Percentiles rank a stretch among this genome's conserved stretches.
phyloP scores from a whole-genome alignment of 148 eudicot genomes.

The Vaccinium corymbosum region DNA sequence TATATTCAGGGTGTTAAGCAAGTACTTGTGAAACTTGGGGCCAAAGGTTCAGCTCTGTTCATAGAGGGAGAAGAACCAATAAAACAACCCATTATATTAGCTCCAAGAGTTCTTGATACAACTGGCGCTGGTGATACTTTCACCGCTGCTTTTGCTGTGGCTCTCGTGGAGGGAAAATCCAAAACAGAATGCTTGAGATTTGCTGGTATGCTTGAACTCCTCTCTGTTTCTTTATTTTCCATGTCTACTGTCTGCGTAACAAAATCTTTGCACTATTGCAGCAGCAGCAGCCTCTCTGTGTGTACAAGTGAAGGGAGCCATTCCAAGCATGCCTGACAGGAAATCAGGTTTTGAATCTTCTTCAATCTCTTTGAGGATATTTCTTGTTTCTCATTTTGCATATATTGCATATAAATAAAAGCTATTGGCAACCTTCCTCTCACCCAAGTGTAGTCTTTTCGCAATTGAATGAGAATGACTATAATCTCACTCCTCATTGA shows the following conservation, averaged over 20 bases:
- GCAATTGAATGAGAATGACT: neutral
- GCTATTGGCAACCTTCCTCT: neutral
- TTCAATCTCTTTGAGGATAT: slow-evolving; percentile 34
- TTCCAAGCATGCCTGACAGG: slow-evolving; percentile 93
- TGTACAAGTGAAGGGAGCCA: slow-evolving; percentile 96
- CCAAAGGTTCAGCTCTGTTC: slow-evolving; percentile 81
- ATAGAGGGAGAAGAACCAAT: slow-evolving; percentile 72
- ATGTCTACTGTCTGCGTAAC: slow-evolving; percentile 4
- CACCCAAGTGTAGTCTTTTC: no score
- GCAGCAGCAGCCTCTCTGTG: slow-evolving; percentile 98
- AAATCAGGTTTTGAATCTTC: slow-evolving; percentile 66
- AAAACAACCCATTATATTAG: slow-evolving; percentile 61
- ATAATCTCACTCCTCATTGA: neutral
- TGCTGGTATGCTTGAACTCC: slow-evolving; percentile 50
- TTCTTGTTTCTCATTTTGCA: slow-evolving; percentile 17
- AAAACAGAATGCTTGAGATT: slow-evolving; percentile 75
- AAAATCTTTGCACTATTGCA: slow-evolving; percentile 28
- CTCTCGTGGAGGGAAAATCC: slow-evolving; percentile 79
- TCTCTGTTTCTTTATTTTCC: neutral
- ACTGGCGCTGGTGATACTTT: slow-evolving; percentile 97
- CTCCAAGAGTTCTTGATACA: slow-evolving; percentile 72
- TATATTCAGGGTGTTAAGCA: slow-evolving; percentile 65
- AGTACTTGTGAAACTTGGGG: slow-evolving; percentile 85
- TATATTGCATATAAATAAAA: slow-evolving; percentile 32
- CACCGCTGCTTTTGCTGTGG: slow-evolving; percentile 93